phyloP scores from a whole-genome alignment of 108 stramenopile species.

The Craspedostauros australis region DNA sequence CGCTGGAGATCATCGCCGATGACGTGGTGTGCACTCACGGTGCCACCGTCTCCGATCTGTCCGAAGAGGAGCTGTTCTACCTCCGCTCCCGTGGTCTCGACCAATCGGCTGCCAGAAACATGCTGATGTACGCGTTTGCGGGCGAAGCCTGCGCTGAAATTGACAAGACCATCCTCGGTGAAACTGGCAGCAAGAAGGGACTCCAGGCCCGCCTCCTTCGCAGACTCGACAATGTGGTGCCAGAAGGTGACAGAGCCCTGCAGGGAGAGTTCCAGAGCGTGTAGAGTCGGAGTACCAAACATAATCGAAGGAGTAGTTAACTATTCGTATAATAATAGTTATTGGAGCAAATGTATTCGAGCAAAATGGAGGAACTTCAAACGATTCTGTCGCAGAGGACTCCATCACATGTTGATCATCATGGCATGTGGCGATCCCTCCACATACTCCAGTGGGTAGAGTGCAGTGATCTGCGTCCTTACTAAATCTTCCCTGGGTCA shows the following conservation, averaged over 20 bases:
- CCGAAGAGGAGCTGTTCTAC: constrained; percentile 93
- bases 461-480: too few species aligned
- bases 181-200: constrained; percentile 50
- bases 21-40: constrained; percentile 95
- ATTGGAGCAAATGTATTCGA: too few species aligned
- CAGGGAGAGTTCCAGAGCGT: constrained; percentile 79
- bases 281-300: too few species aligned
- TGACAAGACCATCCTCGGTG: constrained; percentile 48
- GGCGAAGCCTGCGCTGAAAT: constrained; percentile 60
- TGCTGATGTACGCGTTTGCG: constrained; percentile 89
- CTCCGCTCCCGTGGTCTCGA: constrained; percentile 84
- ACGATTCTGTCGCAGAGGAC: too few species aligned
- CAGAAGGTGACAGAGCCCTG: constrained; percentile 66
- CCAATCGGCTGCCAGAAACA: constrained; percentile 52
- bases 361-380: too few species aligned
- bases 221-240: constrained; percentile 70
- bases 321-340: too few species aligned
- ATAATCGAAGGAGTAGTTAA: too few species aligned
- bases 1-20: constrained; percentile 92
- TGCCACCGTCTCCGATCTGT: constrained; percentile 91
- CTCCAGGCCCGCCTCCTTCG: constrained; percentile 62
- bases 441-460: too few species aligned
- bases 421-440: too few species aligned
- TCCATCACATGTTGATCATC: too few species aligned
- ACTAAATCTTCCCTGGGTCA: too few species aligned